These are phyloP conservation scores for Cardamine chenopodiifolia DNA, from an alignment of 345 rosid species.

Conservation along the genomic window DNA sequence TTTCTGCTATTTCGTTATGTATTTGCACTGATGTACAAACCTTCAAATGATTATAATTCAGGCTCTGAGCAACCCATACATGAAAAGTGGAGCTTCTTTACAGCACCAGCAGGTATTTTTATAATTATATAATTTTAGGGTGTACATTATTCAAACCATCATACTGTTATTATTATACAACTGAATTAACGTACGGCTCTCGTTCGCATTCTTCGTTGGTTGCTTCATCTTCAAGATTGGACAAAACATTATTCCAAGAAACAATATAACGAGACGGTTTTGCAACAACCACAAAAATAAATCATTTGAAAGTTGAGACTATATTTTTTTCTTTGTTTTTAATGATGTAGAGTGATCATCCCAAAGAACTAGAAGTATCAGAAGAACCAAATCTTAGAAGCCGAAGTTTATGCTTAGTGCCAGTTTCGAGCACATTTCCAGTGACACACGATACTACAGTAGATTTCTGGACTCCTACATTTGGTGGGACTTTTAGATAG, in stretches of 20 bases:
- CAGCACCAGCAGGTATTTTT: constrained; percentile 72
- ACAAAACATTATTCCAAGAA: constrained; percentile 22
- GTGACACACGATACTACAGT: constrained; percentile 80
- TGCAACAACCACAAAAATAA: neutral
- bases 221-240: constrained; percentile 44
- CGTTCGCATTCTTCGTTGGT: constrained; percentile 28
- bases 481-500: constrained; percentile 94
- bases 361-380: constrained; percentile 63
- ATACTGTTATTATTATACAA: constrained; percentile 29
- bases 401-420: constrained; percentile 89
- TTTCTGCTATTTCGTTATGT: constrained; percentile 16
- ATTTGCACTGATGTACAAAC: constrained; percentile 38
- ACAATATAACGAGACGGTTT: constrained; percentile 29
- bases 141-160: constrained; percentile 21
- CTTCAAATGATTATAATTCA: constrained; percentile 47
- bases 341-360: constrained; percentile 50
- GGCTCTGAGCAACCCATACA: constrained; percentile 88
- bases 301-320: neutral
- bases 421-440: constrained; percentile 87
- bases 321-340: neutral
- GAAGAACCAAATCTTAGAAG: constrained; percentile 82
- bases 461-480: constrained; percentile 95
- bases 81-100: constrained; percentile 85
- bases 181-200: constrained; percentile 26
- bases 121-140: neutral